A percentile compares a stretch with the other conserved stretches of the same genome.
Evolutionary conservation across 805 yeast species (phyloP).

Genomic region (Barnettozyma californica): DNA sequence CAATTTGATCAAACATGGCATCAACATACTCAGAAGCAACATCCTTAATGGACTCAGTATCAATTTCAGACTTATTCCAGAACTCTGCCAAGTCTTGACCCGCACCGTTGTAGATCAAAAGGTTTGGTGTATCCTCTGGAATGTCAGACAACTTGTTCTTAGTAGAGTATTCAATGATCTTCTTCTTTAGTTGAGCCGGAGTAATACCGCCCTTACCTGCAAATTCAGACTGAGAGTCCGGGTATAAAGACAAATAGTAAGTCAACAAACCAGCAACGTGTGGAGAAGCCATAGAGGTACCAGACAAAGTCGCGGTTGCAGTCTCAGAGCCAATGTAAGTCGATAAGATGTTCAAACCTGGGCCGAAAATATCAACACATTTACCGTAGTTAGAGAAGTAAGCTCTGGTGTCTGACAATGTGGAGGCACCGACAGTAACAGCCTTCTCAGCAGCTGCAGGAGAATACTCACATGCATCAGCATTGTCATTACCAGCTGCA

Average conservation of each 20-base stretch:
- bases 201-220: slow-evolving; percentile 51
- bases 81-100: slow-evolving; percentile 51
- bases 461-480: slow-evolving; percentile 87
- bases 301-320: slow-evolving; percentile 81
- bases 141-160: slow-evolving; percentile 53
- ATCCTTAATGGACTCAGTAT: slow-evolving; percentile 3
- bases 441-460: slow-evolving; percentile 86
- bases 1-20: slow-evolving; percentile 18
- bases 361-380: slow-evolving; percentile 96
- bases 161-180: slow-evolving; percentile 64
- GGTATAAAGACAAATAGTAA: slow-evolving; percentile 83
- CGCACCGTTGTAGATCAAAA: slow-evolving; percentile 76
- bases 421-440: slow-evolving; percentile 93
- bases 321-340: slow-evolving; percentile 73
- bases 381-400: slow-evolving; percentile 92
- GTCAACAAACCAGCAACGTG: slow-evolving; percentile 90
- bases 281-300: slow-evolving; percentile 98
- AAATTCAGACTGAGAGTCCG: slow-evolving; percentile 62
- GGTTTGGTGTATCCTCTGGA: slow-evolving; percentile 71
- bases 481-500: slow-evolving; percentile 94
- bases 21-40: slow-evolving; percentile 12
- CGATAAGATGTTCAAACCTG: slow-evolving; percentile 85
- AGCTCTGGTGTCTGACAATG: slow-evolving; percentile 85
- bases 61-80: slow-evolving; percentile 18
- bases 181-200: slow-evolving; percentile 73